Percentiles rank a stretch among this genome's conserved stretches.
These are phyloP conservation scores for Cytospora chrysosperma DNA, from an alignment of 2,329 filamentous ascomycete genomes.

Conservation along the genomic window DNA sequence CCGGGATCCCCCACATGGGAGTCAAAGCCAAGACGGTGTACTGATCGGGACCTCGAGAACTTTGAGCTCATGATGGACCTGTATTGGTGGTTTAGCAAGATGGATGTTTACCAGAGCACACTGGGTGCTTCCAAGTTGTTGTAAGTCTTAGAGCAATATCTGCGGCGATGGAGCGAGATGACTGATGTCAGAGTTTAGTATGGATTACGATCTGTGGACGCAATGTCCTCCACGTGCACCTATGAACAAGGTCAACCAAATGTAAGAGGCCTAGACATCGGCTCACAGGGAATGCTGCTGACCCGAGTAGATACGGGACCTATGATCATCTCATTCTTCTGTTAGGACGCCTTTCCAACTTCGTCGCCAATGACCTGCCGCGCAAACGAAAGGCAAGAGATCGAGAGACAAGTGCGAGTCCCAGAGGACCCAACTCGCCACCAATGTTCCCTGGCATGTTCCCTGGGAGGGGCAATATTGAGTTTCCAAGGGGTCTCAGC, in stretches of 20 bases:
- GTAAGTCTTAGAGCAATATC: slow-evolving; percentile 53
- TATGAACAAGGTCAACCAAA: slow-evolving; percentile 72
- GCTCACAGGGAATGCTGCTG: slow-evolving; percentile 23
- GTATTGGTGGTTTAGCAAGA: slow-evolving; percentile 95
- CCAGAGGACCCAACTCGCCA: slow-evolving; percentile 34
- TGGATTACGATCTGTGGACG: slow-evolving; percentile 79
- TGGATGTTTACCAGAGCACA: slow-evolving; percentile 89
- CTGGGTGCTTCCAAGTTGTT: slow-evolving; percentile 81
- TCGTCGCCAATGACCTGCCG: slow-evolving; percentile 71
- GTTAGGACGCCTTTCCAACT: slow-evolving; percentile 75
- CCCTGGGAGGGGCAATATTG: slow-evolving; percentile 50
- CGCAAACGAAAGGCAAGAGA: slow-evolving; percentile 72
- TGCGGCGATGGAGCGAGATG: not conserved
- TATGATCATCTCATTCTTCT: slow-evolving; percentile 85
- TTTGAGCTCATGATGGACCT: slow-evolving; percentile 83
- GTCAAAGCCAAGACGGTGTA: slow-evolving; percentile 28
- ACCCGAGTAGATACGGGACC: slow-evolving; percentile 68
- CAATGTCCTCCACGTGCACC: slow-evolving; percentile 83
- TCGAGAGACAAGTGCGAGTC: slow-evolving; percentile 52
- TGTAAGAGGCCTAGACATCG: slow-evolving; percentile 45
- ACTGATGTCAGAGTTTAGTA: slow-evolving; percentile 49
- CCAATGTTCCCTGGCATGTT: slow-evolving; percentile 56
- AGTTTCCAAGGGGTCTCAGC: slow-evolving; percentile 54
- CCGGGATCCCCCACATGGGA: slow-evolving; percentile 19
- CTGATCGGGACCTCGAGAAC: slow-evolving; percentile 68